A percentile compares a stretch with the other conserved stretches of the same genome.
These are phyloP conservation scores for Claviceps arundinis DNA, from an alignment of 2,329 filamentous ascomycete species.

Conservation along the genomic window DNA sequence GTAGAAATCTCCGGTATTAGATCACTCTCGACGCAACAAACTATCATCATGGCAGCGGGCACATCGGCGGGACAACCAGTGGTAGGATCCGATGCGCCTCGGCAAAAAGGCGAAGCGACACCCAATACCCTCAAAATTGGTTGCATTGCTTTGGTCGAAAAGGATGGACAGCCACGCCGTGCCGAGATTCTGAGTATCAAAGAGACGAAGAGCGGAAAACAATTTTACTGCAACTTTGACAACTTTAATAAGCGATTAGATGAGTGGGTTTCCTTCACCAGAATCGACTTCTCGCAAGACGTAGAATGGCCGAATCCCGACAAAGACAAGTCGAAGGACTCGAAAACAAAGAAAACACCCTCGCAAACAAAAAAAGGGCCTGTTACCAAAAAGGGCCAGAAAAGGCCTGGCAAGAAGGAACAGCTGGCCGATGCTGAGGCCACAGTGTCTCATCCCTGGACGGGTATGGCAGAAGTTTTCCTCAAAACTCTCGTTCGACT, in stretches of 20 bases:
- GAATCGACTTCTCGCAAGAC: constrained; percentile 78
- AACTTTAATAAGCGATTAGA: constrained; percentile 82
- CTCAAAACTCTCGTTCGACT: not conserved
- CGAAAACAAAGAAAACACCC: constrained; percentile 58
- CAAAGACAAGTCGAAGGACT: constrained; percentile 64
- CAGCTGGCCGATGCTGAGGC: constrained; percentile 40
- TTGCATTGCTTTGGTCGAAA: constrained; percentile 48
- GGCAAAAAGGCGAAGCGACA: constrained; percentile 70
- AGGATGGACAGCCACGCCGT: constrained; percentile 74
- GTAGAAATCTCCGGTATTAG: not conserved
- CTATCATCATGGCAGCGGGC: constrained; percentile 38
- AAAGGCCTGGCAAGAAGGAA: constrained; percentile 40
- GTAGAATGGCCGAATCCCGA: constrained; percentile 95
- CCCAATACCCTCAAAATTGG: constrained; percentile 59
- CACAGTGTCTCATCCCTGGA: constrained; percentile 40
- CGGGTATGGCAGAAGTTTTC: constrained; percentile 16
- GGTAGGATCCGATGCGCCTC: constrained; percentile 43
- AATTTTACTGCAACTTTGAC: constrained; percentile 95
- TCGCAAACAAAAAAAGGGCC: constrained; percentile 45
- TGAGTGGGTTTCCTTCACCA: constrained; percentile 77
- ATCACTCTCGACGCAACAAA: not conserved
- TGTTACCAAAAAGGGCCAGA: constrained; percentile 44
- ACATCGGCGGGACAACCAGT: constrained; percentile 36
- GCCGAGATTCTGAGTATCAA: constrained; percentile 95
- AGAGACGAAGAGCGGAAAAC: constrained; percentile 73